These are phyloP conservation scores for Candida nemodendra DNA, from an alignment of 805 yeast genomes.

Conservation along the genomic window DNA sequence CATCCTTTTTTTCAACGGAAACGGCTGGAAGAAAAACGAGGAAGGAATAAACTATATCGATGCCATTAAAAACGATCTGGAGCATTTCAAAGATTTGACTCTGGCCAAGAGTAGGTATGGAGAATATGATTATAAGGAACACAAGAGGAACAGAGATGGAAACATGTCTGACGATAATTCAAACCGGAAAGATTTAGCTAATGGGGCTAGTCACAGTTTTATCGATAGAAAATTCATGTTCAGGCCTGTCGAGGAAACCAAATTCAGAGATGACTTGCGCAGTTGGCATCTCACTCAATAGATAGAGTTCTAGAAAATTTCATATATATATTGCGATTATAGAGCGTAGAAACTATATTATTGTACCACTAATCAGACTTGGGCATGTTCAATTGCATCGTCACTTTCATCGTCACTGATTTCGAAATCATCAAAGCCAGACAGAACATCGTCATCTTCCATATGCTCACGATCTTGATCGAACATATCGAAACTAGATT, in stretches of 20 bases:
- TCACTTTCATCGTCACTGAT: slow-evolving; percentile 29
- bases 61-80: slow-evolving; percentile 25
- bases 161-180: not conserved
- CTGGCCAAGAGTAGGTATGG: not conserved
- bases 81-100: slow-evolving; percentile 5
- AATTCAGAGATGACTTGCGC: slow-evolving; percentile 35
- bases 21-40: slow-evolving; percentile 59
- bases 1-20: slow-evolving; percentile 62
- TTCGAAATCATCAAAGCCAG: slow-evolving; percentile 26
- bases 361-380: no score
- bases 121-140: slow-evolving; percentile 5
- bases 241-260: slow-evolving; percentile 31
- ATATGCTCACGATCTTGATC: slow-evolving; percentile 15
- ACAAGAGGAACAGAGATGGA: not conserved
- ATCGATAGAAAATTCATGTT: slow-evolving; percentile 7
- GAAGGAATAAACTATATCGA: slow-evolving; percentile 44
- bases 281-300: slow-evolving; percentile 39
- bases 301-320: no score
- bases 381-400: slow-evolving; percentile 32
- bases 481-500: slow-evolving; percentile 3
- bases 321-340: no score
- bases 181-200: not conserved
- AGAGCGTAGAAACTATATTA: no score
- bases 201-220: slow-evolving; percentile 2
- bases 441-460: slow-evolving; percentile 16